Evolutionary conservation across 208 protist genomes (phyloP).

Genomic region (Phytomonas francai): DNA sequence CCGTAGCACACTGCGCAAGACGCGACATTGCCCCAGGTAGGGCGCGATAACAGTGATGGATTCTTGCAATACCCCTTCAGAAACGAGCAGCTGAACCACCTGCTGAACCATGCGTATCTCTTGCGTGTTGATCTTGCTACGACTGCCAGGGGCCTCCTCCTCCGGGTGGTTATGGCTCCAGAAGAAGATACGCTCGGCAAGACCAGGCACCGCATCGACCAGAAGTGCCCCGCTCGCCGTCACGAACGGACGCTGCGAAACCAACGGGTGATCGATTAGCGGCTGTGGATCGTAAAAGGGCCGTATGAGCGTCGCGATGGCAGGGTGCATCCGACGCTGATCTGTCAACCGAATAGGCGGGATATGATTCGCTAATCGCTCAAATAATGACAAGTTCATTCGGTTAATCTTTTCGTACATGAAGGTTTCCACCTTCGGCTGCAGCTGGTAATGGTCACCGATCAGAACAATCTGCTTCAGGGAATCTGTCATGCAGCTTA

Average conservation of each 20-base stretch:
- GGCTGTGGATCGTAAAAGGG: constrained; percentile 75
- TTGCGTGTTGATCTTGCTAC: constrained; percentile 82
- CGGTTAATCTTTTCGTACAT: constrained; percentile 81
- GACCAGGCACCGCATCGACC: constrained; percentile 50
- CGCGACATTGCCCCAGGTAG: constrained; percentile 89
- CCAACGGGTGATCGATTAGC: constrained; percentile 49
- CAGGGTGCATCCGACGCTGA: constrained; percentile 88
- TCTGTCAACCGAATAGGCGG: constrained; percentile 73
- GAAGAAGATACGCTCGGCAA: constrained; percentile 76
- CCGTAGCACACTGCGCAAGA: constrained; percentile 69
- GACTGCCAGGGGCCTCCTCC: constrained; percentile 62
- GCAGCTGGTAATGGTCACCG: constrained; percentile 90
- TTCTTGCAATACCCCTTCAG: constrained; percentile 78
- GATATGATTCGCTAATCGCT: constrained; percentile 57
- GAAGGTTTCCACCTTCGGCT: constrained; percentile 89
- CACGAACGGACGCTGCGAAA: constrained; percentile 44
- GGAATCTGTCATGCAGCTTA: constrained; percentile 89
- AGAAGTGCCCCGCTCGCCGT: constrained; percentile 20
- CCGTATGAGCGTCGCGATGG: constrained; percentile 71
- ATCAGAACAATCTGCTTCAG: constrained; percentile 88
- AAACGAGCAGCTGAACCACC: constrained; percentile 60
- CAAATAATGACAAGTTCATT: constrained; percentile 87
- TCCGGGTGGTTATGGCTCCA: constrained; percentile 84
- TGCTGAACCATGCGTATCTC: constrained; percentile 77
- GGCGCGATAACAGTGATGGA: constrained; percentile 92